Percentiles rank a stretch among this genome's conserved stretches.
Conservation (phyloP, 352 stramenopile species). For the Globisporangium cylindrosporum region DNA sequence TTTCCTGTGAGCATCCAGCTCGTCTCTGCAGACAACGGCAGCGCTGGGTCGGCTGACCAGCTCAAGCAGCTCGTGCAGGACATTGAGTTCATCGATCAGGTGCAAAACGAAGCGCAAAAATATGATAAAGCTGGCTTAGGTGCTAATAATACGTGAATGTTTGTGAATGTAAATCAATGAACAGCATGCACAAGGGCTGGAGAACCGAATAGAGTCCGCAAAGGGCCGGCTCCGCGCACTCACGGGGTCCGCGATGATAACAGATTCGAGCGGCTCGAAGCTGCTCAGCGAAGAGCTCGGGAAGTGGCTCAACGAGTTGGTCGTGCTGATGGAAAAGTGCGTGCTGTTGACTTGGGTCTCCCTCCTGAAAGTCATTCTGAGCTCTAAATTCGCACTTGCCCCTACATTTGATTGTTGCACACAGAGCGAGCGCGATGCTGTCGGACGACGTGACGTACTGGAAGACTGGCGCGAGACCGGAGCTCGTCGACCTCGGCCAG, state of each 20-base stretch:
- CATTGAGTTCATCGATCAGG: conserved; percentile 14
- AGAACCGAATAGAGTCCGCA: conserved; percentile 17
- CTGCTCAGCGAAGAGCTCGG: conserved; percentile 30
- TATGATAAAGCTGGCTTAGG: not conserved
- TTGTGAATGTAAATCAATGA: not conserved
- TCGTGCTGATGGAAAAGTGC: conserved; percentile 31
- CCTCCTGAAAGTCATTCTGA: not conserved
- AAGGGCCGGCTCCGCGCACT: conserved; percentile 15
- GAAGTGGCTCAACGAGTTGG: conserved; percentile 21
- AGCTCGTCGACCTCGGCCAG: conserved; percentile 30
- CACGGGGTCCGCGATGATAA: not conserved
- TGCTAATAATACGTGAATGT: conserved; percentile 2
- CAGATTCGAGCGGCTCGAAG: conserved; percentile 17
- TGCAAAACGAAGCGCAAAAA: not conserved
- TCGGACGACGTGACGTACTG: conserved; percentile 29
- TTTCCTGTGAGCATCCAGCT: conserved; percentile 23
- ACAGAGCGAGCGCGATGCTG: conserved; percentile 31
- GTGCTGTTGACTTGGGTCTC: not conserved
- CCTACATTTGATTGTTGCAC: not conserved
- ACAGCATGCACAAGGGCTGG: conserved; percentile 19
- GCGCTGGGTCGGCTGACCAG: not conserved
- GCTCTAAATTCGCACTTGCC: not conserved
- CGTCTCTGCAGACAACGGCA: conserved; percentile 4
- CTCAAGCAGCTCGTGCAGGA: conserved; percentile 9
- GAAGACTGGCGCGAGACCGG: conserved; percentile 15